Evolutionary conservation across 2,329 filamentous ascomycete genomes (phyloP).

Genomic region (Epichloe gansuensis): DNA sequence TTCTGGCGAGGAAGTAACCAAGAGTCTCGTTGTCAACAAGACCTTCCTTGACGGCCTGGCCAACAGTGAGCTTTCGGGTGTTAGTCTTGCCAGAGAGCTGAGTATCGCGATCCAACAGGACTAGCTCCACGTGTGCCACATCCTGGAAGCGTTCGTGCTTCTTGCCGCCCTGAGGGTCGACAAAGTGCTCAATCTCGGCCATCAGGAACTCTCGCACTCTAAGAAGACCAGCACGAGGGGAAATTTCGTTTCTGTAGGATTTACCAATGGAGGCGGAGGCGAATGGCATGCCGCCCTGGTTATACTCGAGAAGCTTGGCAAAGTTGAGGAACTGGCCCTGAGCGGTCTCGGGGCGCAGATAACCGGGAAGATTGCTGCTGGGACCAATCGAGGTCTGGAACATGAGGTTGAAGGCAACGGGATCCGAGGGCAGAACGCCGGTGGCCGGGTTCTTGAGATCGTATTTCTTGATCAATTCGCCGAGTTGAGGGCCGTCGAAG

Average conservation of each 20-base stretch:
- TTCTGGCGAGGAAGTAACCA: constrained; percentile 92
- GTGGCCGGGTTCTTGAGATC: constrained; percentile 82
- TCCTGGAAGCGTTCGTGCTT: constrained; percentile 83
- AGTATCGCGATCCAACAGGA: constrained; percentile 71
- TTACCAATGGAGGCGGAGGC: constrained; percentile 95
- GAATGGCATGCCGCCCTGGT: constrained; percentile 90
- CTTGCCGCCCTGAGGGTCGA: constrained; percentile 90
- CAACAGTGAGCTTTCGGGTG: constrained; percentile 62
- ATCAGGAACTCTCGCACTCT: constrained; percentile 96
- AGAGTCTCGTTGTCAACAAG: constrained; percentile 95
- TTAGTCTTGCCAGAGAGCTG: constrained; percentile 79
- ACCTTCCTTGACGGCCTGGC: constrained; percentile 69
- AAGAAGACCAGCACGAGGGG: constrained; percentile 78
- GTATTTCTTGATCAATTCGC: constrained; percentile 78
- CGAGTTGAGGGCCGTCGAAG: constrained; percentile 78
- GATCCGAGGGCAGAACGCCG: constrained; percentile 62
- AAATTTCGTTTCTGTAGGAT: constrained; percentile 97
- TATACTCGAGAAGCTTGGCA: constrained; percentile 90
- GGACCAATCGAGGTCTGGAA: constrained; percentile 93
- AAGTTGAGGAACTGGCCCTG: constrained; percentile 99
- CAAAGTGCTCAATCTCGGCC: constrained; percentile 98
- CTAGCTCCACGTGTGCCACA: constrained; percentile 71
- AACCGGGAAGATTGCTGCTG: constrained; percentile 75
- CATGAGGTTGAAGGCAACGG: constrained; percentile 96
- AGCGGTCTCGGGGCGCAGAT: constrained; percentile 85